Conservation (phyloP, 2,329 filamentous ascomycete species). For the Alternaria sp. region DNA sequence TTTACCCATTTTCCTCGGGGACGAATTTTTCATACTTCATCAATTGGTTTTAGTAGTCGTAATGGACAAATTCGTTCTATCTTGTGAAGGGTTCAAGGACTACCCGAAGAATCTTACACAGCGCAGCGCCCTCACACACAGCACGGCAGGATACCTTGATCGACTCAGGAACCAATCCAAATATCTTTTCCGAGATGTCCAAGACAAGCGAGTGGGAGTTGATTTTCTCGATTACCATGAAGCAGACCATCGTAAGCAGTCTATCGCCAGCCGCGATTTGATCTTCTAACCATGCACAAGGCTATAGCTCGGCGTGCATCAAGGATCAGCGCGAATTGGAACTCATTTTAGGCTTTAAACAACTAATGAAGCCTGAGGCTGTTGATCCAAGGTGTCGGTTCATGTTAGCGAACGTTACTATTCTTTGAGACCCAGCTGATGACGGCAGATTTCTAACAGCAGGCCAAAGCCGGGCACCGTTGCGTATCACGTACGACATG, state of each 20-base stretch:
- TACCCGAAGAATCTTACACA: neutral
- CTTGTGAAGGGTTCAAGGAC: neutral
- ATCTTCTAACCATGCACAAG: neutral
- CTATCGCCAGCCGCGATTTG: neutral
- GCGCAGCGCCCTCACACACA: neutral
- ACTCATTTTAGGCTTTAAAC: neutral
- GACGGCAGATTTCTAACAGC: constrained; percentile 27
- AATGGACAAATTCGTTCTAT: neutral
- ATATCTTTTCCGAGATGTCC: neutral
- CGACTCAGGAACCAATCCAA: neutral
- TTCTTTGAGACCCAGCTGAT: constrained; percentile 2
- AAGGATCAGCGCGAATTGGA: neutral
- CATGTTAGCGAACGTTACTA: constrained; percentile 14
- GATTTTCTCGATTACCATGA: neutral
- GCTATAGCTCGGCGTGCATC: neutral
- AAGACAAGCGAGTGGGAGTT: neutral
- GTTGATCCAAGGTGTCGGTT: constrained; percentile 27
- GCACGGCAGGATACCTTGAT: neutral
- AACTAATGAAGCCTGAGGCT: neutral
- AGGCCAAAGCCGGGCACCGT: constrained; percentile 22
- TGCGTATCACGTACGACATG: constrained; percentile 30
- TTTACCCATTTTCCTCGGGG: fast-evolving
- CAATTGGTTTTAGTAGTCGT: too few species aligned
- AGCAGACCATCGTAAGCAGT: neutral
- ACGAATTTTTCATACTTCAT: neutral